A percentile compares a stretch with the other conserved stretches of the same genome.
Evolutionary conservation across 495 filamentous ascomycete genomes (phyloP).

Genomic region (Polyplosphaeria fusca): DNA sequence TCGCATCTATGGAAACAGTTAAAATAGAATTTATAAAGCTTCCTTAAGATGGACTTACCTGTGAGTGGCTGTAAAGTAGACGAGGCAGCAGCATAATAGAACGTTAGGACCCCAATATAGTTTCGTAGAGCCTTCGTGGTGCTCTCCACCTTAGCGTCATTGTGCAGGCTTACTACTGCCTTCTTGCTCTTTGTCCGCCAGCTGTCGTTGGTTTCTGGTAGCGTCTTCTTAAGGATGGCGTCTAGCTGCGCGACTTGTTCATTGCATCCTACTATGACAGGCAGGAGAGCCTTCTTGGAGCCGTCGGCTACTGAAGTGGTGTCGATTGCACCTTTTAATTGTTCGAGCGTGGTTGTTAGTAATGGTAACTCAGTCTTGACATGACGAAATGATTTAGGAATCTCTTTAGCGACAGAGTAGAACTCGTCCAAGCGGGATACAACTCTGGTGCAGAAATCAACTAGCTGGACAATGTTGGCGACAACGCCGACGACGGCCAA

Average conservation of each 20-base stretch:
- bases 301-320: not conserved
- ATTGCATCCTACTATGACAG: slow-evolving; percentile 3
- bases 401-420: too few relatives aligned
- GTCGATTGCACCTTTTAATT: slow-evolving; percentile 14
- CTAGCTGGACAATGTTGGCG: too few relatives aligned
- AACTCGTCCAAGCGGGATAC: too few relatives aligned
- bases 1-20: slow-evolving; percentile 4
- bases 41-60: not conserved
- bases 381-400: slow-evolving; percentile 10
- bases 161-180: slow-evolving; percentile 6
- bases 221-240: slow-evolving; percentile 5
- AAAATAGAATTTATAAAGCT: not conserved
- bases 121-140: slow-evolving; percentile 3
- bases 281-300: not conserved
- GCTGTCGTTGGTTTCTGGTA: slow-evolving; percentile 7
- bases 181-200: slow-evolving; percentile 12
- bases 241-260: slow-evolving; percentile 12
- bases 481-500: too few relatives aligned
- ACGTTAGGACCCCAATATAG: slow-evolving; percentile 11
- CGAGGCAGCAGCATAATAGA: slow-evolving; percentile 5
- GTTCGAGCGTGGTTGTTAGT: slow-evolving; percentile 3
- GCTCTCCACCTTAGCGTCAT: slow-evolving; percentile 14
- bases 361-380: slow-evolving; percentile 20
- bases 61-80: slow-evolving; percentile 5
- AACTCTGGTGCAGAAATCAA: too few relatives aligned